Evolutionary conservation across 164 flowering plant genomes (phyloP).

Genomic region (Brasenia schreberi): DNA sequence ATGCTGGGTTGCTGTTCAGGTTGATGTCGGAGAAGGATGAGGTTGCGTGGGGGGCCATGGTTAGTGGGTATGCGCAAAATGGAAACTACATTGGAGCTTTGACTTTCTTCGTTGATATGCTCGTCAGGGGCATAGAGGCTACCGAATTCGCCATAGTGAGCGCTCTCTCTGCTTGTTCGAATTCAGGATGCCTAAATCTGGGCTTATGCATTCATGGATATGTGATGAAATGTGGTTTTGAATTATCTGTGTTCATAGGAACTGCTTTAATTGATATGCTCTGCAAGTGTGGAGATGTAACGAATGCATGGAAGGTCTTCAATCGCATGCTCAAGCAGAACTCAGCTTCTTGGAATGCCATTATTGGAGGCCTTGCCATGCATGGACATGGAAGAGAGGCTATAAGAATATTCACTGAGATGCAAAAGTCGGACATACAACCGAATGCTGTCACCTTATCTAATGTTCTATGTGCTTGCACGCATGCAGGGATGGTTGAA

Average conservation of each 20-base stretch:
- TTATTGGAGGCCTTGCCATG: slow-evolving; percentile 6
- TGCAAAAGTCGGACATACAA: neutral
- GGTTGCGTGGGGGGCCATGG: slow-evolving; percentile 7
- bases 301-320: slow-evolving; percentile 1
- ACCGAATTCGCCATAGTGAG: slow-evolving; percentile 3
- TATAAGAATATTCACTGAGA: neutral
- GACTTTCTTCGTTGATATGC: slow-evolving; percentile 7
- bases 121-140: neutral
- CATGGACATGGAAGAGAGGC: slow-evolving; percentile 5
- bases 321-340: neutral
- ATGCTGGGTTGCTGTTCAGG: slow-evolving; percentile 2
- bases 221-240: slow-evolving; percentile 4
- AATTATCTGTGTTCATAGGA: slow-evolving; percentile 2
- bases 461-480: slow-evolving; percentile 1
- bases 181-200: neutral
- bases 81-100: slow-evolving; percentile 5
- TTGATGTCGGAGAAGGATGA: slow-evolving; percentile 7
- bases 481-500: slow-evolving; percentile 3
- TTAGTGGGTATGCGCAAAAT: slow-evolving; percentile 3
- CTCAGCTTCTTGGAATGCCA: slow-evolving; percentile 7
- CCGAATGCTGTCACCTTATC: slow-evolving; percentile 3
- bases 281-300: slow-evolving; percentile 6
- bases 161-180: slow-evolving; percentile 6
- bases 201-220: slow-evolving; percentile 7
- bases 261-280: slow-evolving; percentile 9